Conservation (phyloP, 305 asterid species). For the Solanum hybrid region DNA sequence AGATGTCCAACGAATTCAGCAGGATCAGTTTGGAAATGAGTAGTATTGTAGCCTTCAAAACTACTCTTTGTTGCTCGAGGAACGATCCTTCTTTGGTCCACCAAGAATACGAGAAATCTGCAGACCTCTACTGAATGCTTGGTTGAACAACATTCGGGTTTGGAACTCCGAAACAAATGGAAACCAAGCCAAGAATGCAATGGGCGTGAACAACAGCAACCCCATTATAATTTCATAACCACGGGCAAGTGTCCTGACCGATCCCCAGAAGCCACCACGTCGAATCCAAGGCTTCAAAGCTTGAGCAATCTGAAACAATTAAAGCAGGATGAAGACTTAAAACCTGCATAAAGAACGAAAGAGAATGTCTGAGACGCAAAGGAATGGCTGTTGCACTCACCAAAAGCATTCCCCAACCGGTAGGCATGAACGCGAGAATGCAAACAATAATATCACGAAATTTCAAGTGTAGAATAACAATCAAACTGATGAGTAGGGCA, state of each 20-base stretch:
- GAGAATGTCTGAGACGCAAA: not conserved
- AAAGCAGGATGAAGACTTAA: not conserved
- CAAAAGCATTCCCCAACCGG: constrained; percentile 96
- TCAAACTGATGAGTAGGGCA: constrained; percentile 46
- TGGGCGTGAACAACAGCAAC: constrained; percentile 69
- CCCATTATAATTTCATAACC: constrained; percentile 80
- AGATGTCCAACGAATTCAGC: not conserved
- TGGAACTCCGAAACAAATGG: constrained; percentile 98
- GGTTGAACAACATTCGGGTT: constrained; percentile 95
- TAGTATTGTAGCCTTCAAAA: not conserved
- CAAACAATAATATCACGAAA: constrained; percentile 66
- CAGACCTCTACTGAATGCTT: constrained; percentile 96
- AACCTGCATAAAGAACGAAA: not conserved
- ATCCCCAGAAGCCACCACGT: constrained; percentile 57
- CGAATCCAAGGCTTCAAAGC: constrained; percentile 54
- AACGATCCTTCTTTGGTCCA: constrained; percentile 86
- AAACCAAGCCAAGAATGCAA: constrained; percentile 99
- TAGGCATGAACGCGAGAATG: constrained; percentile 93
- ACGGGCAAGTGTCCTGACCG: constrained; percentile 69
- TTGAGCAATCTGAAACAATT: constrained; percentile 63
- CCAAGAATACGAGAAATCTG: constrained; percentile 99
- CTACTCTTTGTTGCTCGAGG: constrained; percentile 66
- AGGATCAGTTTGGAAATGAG: not conserved
- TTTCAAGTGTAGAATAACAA: constrained; percentile 67
- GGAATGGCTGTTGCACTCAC: constrained; percentile 25